Base-by-base conservation (phyloP, 371 early-diverging fungal genomes). In the Choanephora cucurbitarum region DNA sequence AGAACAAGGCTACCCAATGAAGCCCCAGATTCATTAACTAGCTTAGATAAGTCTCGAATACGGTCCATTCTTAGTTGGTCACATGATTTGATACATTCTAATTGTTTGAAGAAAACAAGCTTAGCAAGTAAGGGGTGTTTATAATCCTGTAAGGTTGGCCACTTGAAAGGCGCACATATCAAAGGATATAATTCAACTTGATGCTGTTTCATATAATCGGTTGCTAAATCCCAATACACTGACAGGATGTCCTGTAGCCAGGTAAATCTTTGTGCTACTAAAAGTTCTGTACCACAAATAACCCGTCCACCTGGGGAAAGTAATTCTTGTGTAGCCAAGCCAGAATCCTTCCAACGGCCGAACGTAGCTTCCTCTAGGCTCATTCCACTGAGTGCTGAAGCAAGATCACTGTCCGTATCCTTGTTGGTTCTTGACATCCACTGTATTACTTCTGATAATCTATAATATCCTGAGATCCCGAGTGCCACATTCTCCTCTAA, bases 401-500 rank as follows among this genome's bases (percentile, higher is more conserved):
- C 28, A 7, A 28, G 28, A 28, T 28, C 28, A 7, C 5, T 28
- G 7, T 28, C 3, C 5, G 28, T 18, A 1, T 31, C 3, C 0
- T 18, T 40, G 14, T 21, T 32, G 11, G 19, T 3, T 10, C 41
- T 21, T 13, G 56, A 17, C 69, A 70, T 57, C 71, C 72, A 66
- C 45, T 41, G 22, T 13, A 57, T 55, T 14, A 62, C 53, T 44
- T 75, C 73, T 15, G 31, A 22, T 5, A 72, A 42, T 0, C 47
- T 44, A 23, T 78, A 75, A 33, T 61, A 77, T 4, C 70, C 72
- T 0, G 73, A 58, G 1, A 70, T 63, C 11, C 67, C 66, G 1
- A 78, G 32, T 6, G 73, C 75, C 17, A 78, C 52, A 43, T 74
- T 74, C 34, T 70, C 66, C 11, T 52, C 55, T 11, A 78, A 31